Percentiles rank a stretch among this genome's conserved stretches.
Evolutionary conservation across 768 basidiomycete species (phyloP).

Genomic region (Pulveroboletus ravenelii): DNA sequence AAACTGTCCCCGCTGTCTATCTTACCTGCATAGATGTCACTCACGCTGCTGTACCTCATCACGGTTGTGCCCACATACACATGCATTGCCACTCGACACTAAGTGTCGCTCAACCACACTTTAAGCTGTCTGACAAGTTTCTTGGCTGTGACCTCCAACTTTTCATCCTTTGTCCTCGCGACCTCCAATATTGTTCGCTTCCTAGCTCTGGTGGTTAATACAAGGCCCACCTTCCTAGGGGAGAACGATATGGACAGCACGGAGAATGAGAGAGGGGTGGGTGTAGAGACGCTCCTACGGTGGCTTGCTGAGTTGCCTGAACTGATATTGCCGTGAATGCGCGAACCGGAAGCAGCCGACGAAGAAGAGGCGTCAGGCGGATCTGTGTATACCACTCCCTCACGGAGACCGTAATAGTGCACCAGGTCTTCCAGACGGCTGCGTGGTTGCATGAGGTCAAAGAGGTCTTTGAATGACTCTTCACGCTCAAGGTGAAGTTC

Average conservation of each 20-base stretch:
- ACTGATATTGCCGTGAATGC: background rate
- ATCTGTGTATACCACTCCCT: constrained; percentile 30
- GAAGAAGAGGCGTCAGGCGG: constrained; percentile 1
- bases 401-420: constrained; percentile 36
- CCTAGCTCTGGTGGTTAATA: constrained; percentile 28
- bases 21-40: background rate
- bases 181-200: constrained; percentile 56
- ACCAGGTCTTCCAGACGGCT: constrained; percentile 75
- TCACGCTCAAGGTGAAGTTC: constrained; percentile 72
- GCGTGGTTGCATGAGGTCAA: constrained; percentile 71
- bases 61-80: background rate
- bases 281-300: background rate
- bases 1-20: background rate
- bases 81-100: background rate
- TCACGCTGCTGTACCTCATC: no score
- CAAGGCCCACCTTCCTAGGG: constrained; percentile 36
- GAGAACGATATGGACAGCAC: constrained; percentile 38
- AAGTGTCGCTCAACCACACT: constrained; percentile 30
- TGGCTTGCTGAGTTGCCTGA: constrained; percentile 1
- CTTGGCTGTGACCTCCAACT: constrained; percentile 52
- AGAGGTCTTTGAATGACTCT: constrained; percentile 74
- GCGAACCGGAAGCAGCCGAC: constrained; percentile 1
- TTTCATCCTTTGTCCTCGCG: constrained; percentile 46
- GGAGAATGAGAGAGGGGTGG: constrained; percentile 31
- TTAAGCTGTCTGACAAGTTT: constrained; percentile 40